phyloP scores from a whole-genome alignment of 306 rosid genomes.

The Crotalaria pallida region DNA sequence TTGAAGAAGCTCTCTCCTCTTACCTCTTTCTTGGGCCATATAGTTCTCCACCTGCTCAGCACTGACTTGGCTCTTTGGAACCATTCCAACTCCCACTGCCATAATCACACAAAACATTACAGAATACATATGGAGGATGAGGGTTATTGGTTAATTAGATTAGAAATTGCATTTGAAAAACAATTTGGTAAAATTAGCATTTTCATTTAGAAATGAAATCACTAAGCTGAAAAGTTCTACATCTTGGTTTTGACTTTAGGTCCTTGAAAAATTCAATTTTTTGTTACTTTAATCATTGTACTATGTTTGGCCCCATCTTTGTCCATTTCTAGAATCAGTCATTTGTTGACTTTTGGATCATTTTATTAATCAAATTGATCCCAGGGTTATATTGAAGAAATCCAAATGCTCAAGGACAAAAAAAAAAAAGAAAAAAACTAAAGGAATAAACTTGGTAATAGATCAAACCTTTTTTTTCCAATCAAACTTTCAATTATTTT shows the following conservation, averaged over 20 bases:
- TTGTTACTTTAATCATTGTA: background rate
- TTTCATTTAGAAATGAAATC: background rate
- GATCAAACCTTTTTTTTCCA: background rate
- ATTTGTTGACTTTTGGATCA: constrained; percentile 16
- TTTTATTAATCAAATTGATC: constrained; percentile 8
- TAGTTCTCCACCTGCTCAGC: constrained; percentile 52
- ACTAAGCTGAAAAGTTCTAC: background rate
- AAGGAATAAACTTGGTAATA: background rate
- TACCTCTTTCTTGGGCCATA: constrained; percentile 67
- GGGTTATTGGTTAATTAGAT: too few relatives aligned
- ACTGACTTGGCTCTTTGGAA: constrained; percentile 72
- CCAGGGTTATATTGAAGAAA: background rate
- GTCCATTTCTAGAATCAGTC: background rate
- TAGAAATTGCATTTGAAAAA: constrained; percentile 1
- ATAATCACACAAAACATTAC: background rate
- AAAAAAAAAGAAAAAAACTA: background rate
- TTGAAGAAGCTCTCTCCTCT: constrained; percentile 59
- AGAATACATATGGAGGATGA: background rate
- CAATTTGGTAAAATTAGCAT: background rate
- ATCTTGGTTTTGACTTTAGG: background rate
- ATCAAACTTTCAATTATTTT: background rate
- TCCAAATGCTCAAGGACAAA: background rate
- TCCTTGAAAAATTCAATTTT: background rate
- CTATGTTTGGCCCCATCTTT: background rate
- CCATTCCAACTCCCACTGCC: constrained; percentile 82